Percentiles rank a stretch among this genome's conserved stretches.
Evolutionary conservation across 768 basidiomycete genomes (phyloP).

Genomic region (Agrocybe pediades): DNA sequence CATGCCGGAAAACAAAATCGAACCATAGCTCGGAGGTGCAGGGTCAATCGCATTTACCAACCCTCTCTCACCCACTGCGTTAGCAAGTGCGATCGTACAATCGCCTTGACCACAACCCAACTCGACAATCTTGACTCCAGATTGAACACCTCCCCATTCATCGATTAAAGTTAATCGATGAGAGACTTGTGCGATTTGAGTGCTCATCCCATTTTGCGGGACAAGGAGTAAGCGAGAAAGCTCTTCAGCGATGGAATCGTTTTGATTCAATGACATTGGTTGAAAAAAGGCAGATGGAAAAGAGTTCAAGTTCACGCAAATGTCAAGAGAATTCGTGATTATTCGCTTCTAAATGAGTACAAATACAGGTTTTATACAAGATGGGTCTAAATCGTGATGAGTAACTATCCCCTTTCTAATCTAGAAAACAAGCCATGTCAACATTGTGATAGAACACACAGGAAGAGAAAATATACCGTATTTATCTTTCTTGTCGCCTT

Average conservation of each 20-base stretch:
- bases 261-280: no score
- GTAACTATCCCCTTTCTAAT: no score
- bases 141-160: slow-evolving; percentile 4
- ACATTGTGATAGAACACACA: no score
- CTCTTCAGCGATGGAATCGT: slow-evolving; percentile 3
- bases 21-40: slow-evolving; percentile 12
- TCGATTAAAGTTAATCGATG: slow-evolving; percentile 6
- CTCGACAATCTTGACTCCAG: slow-evolving; percentile 8
- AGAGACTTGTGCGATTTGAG: slow-evolving; percentile 6
- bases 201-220: slow-evolving; percentile 6
- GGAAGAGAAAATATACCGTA: no score
- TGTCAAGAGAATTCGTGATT: no score
- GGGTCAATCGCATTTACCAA: slow-evolving; percentile 13
- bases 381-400: no score
- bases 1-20: background rate
- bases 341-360: no score
- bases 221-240: slow-evolving; percentile 8
- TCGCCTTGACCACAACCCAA: slow-evolving; percentile 17
- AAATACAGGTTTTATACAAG: no score
- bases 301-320: no score
- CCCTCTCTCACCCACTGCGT: slow-evolving; percentile 12
- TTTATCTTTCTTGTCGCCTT: no score
- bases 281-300: no score
- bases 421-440: no score
- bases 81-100: slow-evolving; percentile 12